Base-by-base conservation (phyloP, 495 filamentous ascomycete genomes). In the Pseudomonodictys pantanalensis region DNA sequence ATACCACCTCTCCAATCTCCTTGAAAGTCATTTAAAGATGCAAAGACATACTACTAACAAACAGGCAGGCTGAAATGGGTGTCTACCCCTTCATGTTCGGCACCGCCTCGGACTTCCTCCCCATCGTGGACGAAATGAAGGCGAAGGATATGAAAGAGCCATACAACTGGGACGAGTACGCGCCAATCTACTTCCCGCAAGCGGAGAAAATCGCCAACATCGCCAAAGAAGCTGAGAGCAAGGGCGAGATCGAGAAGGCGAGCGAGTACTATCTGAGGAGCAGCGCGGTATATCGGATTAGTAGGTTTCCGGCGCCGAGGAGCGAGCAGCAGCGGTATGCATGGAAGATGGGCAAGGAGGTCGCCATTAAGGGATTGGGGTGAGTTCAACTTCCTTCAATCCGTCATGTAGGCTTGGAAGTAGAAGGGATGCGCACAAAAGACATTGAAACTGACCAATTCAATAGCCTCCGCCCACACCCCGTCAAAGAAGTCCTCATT, bases 81-180 rank as follows among this genome's bases (percentile, higher is more conserved):
- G 75, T 91, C 24, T 92, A 92, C 62, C 89, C 88, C 0, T 92
- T 91, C 76, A 87, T 89, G 72, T 88, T 90, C 68, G 84, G 86
- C 18, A 70, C 75, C 0, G 78, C 79, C 44, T 79, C 84, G 45
- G 89, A 92, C 71, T 91, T 92, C 59, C 78, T 83, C 57, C 83
- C 84, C n/a, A 81, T 91, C 38, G 89, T 91, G 53, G 59, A 79
- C 18, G 71, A 81, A 30, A 67, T 91, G 15, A 86, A 87, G 54
- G 68, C 75, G 77, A 69, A 78, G 50, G 73, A 81, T 65, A 77
- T 85, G 68, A 81, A 85, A 71, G 85, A 90, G 50, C 83, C 83
- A 9, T 83, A 79, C 69, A 76, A 81, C 26, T 76, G 73, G 73
- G 73, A 83, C 22, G 80, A 72, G 15, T 91, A 88, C 75, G 88